A percentile compares a stretch with the other conserved stretches of the same genome.
phyloP scores from a whole-genome alignment of 352 stramenopile species.

The Plasmopara viticola region DNA sequence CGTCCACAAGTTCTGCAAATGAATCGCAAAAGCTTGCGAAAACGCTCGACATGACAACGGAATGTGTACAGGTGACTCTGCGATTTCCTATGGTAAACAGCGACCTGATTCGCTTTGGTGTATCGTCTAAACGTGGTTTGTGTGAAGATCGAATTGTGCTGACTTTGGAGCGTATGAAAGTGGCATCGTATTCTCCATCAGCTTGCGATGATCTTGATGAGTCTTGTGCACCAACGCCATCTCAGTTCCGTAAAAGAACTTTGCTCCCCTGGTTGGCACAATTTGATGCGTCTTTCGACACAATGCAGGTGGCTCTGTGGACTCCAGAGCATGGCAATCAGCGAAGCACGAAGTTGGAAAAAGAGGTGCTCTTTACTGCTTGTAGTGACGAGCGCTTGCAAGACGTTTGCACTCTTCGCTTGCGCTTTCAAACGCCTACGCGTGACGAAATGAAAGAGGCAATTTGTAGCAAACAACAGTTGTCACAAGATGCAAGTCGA shows the following conservation, averaged over 20 bases:
- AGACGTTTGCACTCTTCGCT: conserved; percentile 37
- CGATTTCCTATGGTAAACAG: conserved; percentile 82
- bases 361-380: conserved; percentile 39
- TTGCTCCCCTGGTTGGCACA: conserved; percentile 60
- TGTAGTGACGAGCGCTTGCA: conserved; percentile 27
- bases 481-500: conserved; percentile 68
- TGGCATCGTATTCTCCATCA: conserved; percentile 24
- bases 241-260: conserved; percentile 12
- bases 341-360: conserved; percentile 31
- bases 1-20: conserved; percentile 1
- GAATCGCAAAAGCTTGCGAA: conserved; percentile 32
- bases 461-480: conserved; percentile 49
- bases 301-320: conserved; percentile 36
- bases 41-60: conserved; percentile 61
- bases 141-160: conserved; percentile 79
- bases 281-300: conserved; percentile 57
- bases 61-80: conserved; percentile 65
- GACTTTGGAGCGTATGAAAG: conserved; percentile 55
- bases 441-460: conserved; percentile 41
- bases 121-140: conserved; percentile 67
- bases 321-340: conserved; percentile 55
- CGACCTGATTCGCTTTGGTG: conserved; percentile 75
- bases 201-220: conserved; percentile 10
- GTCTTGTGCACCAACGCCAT: conserved; percentile 10
- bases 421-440: conserved; percentile 45